Evolutionary conservation across 805 yeast genomes (phyloP), one percentile per base, ranked within the genome.

Genomic region (Torulaspora microellipsoides): DNA sequence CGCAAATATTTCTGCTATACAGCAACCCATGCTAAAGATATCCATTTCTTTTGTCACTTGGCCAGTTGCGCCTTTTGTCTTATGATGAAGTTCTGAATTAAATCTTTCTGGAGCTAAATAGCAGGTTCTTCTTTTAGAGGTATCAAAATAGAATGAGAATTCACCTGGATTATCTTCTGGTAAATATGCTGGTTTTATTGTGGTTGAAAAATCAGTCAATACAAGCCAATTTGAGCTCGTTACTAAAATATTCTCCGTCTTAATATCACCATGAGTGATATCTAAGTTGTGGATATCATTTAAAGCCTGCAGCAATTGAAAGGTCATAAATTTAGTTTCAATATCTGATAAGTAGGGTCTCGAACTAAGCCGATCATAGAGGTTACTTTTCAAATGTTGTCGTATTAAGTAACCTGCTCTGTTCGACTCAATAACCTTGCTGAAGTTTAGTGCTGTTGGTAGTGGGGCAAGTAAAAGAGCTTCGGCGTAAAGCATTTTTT

Each of bases 21-120:
- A 88, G 67, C 99, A 93, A 0, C 95, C 95, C 35, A 81, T 59
- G 42, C 88, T 77, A 60, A 86, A 86, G 17, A 91, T 69, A 64
- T 93, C 99, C 93, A 86, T 85, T 38, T 76, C 75, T 23, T 71
- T 69, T 0, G 81, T 74, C 25, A 85, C 59, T 11, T 52, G 54
- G 2, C 62, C 71, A 3, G 42, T 40, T 14, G 38, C 17, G 55
- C 48, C 40, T 49, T 56, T 36, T 49, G 60, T 15, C 17, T 43
- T 43, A 15, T 51, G 49, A 29, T 45, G 45, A 27, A 58, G 54
- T 27, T 45, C 48, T 6, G 56, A 54, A 48, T 56, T 63, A 56
- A 93, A 91, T 51, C 99, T 69, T 60, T 93, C 99, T 0, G 99
- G 99, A 0, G 99, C 98, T 34, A 93, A 64, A 62, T 91, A 91